A percentile compares a stretch with the other conserved stretches of the same genome.
phyloP scores from a whole-genome alignment of 2,329 filamentous ascomycete species.

The Penicillium sp. region DNA sequence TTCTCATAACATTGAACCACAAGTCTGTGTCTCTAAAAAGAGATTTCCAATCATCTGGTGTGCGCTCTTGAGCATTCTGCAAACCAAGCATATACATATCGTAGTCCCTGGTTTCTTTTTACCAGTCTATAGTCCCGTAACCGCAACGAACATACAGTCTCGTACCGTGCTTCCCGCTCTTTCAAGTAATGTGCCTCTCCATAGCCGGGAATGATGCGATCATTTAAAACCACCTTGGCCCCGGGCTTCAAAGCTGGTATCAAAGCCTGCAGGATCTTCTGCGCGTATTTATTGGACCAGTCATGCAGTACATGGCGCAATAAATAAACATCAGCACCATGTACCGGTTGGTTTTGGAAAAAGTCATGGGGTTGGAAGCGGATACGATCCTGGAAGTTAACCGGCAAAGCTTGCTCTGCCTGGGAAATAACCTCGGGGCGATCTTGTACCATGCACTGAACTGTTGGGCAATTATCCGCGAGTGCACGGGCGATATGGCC shows the following conservation, averaged over 20 bases:
- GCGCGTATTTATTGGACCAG: conserved; percentile 37
- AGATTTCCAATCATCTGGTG: background rate
- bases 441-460: conserved; percentile 47
- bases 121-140: background rate
- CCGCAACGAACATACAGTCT: background rate
- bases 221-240: conserved; percentile 9
- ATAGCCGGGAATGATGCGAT: conserved; percentile 4
- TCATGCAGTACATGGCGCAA: conserved; percentile 43
- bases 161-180: conserved; percentile 3
- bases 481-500: conserved; percentile 25
- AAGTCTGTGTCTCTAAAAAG: background rate
- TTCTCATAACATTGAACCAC: background rate
- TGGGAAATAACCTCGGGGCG: conserved; percentile 37
- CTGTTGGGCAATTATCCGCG: conserved; percentile 42
- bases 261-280: conserved; percentile 35
- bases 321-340: conserved; percentile 33
- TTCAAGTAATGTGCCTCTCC: background rate
- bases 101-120: conserved; percentile 1
- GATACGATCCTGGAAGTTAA: conserved; percentile 20
- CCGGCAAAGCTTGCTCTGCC: conserved; percentile 33
- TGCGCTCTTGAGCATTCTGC: conserved; percentile 2
- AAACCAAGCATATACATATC: conserved; percentile 4
- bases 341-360: conserved; percentile 35
- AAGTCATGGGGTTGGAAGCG: conserved; percentile 36
- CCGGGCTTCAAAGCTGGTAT: conserved; percentile 30